phyloP scores from a whole-genome alignment of 2,329 filamentous ascomycete genomes.

The Chalara sp. region DNA sequence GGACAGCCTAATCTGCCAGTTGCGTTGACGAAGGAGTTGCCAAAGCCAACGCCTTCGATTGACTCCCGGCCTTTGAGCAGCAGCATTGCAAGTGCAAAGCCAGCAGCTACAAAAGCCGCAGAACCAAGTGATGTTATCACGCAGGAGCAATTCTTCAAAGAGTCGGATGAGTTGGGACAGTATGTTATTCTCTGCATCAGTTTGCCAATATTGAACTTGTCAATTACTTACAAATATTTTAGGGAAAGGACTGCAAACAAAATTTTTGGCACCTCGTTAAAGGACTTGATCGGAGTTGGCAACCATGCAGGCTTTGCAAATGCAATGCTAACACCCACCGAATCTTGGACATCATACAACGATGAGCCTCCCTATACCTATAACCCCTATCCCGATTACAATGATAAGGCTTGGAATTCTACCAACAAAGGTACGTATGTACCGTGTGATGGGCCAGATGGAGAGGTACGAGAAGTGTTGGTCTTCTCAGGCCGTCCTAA shows the following conservation, averaged over 20 bases:
- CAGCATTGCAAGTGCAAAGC: background rate
- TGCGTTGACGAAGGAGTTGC: background rate
- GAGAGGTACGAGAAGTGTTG: conserved; percentile 47
- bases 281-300: conserved; percentile 35
- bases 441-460: conserved; percentile 56
- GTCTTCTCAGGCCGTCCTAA: conserved; percentile 56
- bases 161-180: conserved; percentile 13
- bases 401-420: conserved; percentile 51
- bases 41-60: background rate
- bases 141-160: conserved; percentile 14
- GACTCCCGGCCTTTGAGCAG: background rate
- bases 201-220: conserved; percentile 10
- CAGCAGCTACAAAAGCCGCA: background rate
- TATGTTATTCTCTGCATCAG: conserved; percentile 9
- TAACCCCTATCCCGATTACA: conserved; percentile 67
- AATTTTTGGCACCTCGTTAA: conserved; percentile 51
- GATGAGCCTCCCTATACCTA: conserved; percentile 49
- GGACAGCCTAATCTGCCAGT: background rate
- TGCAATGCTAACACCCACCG: conserved; percentile 25
- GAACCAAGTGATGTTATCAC: background rate
- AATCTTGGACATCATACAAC: conserved; percentile 36
- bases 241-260: conserved; percentile 41
- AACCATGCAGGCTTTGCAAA: conserved; percentile 24
- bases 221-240: conserved; percentile 3
- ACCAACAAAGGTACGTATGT: conserved; percentile 51